Conservation (phyloP, 768 basidiomycete species). For the Trametes meyenii region DNA sequence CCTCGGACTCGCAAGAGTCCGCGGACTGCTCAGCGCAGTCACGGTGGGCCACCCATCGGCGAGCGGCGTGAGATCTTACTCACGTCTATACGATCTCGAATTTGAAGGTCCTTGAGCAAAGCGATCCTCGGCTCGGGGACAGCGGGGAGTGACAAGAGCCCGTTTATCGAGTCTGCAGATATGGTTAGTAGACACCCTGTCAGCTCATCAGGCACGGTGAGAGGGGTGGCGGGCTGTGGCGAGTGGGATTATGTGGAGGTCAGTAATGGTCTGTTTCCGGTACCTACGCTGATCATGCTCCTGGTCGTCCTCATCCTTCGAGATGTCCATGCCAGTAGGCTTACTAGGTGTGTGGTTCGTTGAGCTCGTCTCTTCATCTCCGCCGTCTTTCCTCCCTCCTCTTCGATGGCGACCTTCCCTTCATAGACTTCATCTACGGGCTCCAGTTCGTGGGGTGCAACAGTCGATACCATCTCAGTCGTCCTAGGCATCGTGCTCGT, state of each 20-base stretch:
- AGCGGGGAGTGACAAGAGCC: no score
- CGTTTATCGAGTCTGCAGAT: no score
- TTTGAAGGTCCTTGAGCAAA: slow-evolving; percentile 66
- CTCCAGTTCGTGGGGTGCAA: slow-evolving; percentile 69
- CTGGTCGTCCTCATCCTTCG: slow-evolving; percentile 48
- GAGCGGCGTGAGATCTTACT: no score
- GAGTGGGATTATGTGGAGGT: slow-evolving; percentile 27
- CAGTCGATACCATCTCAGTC: slow-evolving; percentile 61
- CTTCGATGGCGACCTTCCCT: slow-evolving; percentile 46
- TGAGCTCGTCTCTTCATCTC: slow-evolving; percentile 52
- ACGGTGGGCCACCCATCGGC: no score
- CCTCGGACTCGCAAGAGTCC: no score
- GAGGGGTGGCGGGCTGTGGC: slow-evolving; percentile 24
- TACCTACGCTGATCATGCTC: slow-evolving; percentile 22
- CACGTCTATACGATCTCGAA: no score
- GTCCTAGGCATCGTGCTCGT: slow-evolving; percentile 22
- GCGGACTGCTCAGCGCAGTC: no score
- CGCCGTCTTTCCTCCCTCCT: slow-evolving; percentile 56
- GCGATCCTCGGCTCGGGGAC: slow-evolving; percentile 70
- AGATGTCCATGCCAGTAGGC: slow-evolving; percentile 62
- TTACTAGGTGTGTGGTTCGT: slow-evolving; percentile 85
- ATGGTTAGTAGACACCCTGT: slow-evolving; percentile 70
- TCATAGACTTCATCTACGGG: slow-evolving; percentile 78
- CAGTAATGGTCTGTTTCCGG: slow-evolving; percentile 8
- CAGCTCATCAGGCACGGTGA: slow-evolving; percentile 54